Evolutionary conservation across 2,329 filamentous ascomycete species (phyloP), one percentile per base, ranked within the genome.

Genomic region (Bipolaris zeicola): DNA sequence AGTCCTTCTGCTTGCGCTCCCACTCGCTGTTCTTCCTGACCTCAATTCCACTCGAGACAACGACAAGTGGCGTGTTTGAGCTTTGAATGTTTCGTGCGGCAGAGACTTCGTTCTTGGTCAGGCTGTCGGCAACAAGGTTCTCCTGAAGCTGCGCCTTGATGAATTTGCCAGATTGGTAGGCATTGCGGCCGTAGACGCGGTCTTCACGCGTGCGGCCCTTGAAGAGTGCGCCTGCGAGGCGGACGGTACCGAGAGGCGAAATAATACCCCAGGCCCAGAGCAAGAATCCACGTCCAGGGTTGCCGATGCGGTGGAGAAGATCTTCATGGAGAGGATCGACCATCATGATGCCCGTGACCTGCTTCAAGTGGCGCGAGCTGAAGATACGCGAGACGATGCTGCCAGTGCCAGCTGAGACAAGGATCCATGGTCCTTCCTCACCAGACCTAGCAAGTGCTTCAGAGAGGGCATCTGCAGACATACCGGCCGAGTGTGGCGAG

Each of bases 141-240:
- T 99, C 95, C 77, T 99, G 95, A 53, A 99, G 82, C 77, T 93
- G 91, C 4, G 92, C 90, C 74, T 96, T 96, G 75, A 97, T 89
- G 73, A 86, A 89, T 74, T 93, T 96, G 59, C 90, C 91, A 22
- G 83, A 83, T 76, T 96, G 91, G 70, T 92, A 89, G 0, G 92
- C 87, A 5, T 87, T 86, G 42, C 86, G 84, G 11, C 95, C 95
- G 76, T 90, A 96, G 10, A 96, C 87, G 8, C 95, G 89, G 74
- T 98, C 94, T 72, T 89, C 86, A 36, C 90, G 87, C 1, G 84
- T 89, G 38, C 92, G 89, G 36, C 92, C 91, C 50, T 86, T 85
- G 80, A 98, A 91, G 5, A 98, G 76, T 6, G 93, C 92, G 0
- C 90, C 93, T 0, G 87, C 83, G 33, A 96, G 81, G 16, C 91